Evolutionary conservation across 1,284 basidiomycete species (phyloP).

Genomic region (Cryptococcus sp.): DNA sequence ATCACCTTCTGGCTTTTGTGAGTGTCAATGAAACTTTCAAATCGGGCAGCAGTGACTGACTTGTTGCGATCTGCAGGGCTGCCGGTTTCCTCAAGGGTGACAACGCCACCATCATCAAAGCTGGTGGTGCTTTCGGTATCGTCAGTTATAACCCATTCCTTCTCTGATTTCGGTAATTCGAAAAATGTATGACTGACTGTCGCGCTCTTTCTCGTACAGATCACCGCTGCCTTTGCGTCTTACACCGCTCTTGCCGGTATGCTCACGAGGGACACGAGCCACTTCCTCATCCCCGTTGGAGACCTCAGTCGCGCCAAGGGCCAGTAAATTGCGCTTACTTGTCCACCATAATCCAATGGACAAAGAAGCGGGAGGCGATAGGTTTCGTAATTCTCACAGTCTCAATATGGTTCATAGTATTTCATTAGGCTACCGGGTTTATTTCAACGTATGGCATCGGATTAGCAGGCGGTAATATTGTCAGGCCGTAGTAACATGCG

Average conservation of each 20-base stretch:
- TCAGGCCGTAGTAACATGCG: too few species aligned
- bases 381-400: too few species aligned
- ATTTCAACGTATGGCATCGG: too few species aligned
- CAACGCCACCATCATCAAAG: constrained; percentile 54
- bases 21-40: constrained; percentile 8
- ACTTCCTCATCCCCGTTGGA: constrained; percentile 56
- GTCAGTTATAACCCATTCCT: constrained; percentile 25
- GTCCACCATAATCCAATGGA: too few species aligned
- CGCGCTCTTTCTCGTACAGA: constrained; percentile 11
- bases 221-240: constrained; percentile 42
- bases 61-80: constrained; percentile 20
- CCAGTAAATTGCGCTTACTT: too few species aligned
- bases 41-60: background rate
- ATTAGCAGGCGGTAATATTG: too few species aligned
- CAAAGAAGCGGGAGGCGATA: too few species aligned
- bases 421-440: too few species aligned
- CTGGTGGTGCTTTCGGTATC: constrained; percentile 71
- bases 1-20: constrained; percentile 57
- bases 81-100: constrained; percentile 44
- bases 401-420: too few species aligned
- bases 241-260: constrained; percentile 58
- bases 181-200: background rate
- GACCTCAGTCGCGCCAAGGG: constrained; percentile 35
- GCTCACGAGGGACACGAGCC: constrained; percentile 53
- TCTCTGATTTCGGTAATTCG: background rate